A percentile compares a stretch with the other conserved stretches of the same genome.
These are phyloP conservation scores for Taxillus chinensis DNA, from an alignment of 164 flowering plant species.

Conservation along the genomic window DNA sequence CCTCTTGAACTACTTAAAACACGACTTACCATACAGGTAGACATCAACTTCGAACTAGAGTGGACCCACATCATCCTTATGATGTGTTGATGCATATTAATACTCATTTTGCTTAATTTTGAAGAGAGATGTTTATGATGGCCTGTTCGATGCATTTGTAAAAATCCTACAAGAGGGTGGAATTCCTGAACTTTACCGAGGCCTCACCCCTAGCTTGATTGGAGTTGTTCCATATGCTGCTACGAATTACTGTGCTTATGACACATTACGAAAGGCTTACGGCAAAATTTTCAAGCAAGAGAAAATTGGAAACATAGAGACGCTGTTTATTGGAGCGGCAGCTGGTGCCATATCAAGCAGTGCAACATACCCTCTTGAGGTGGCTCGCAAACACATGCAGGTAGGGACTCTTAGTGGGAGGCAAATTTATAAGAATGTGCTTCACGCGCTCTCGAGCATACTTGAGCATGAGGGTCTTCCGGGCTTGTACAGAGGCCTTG, in stretches of 20 bases:
- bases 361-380: conserved; percentile 49
- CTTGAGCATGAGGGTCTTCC: conserved; percentile 37
- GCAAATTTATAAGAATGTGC: conserved; percentile 30
- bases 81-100: background rate
- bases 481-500: conserved; percentile 39
- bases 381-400: conserved; percentile 52
- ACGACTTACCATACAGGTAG: background rate
- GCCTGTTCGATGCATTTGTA: conserved; percentile 1
- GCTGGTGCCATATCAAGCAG: conserved; percentile 47
- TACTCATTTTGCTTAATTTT: background rate
- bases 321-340: conserved; percentile 40
- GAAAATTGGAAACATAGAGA: conserved; percentile 30
- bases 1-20: conserved; percentile 4
- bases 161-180: conserved; percentile 3
- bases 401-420: conserved; percentile 42
- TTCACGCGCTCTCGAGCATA: conserved; percentile 37
- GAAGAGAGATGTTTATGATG: background rate
- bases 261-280: background rate
- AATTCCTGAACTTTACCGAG: conserved; percentile 1
- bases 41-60: background rate
- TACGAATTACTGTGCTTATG: conserved; percentile 1
- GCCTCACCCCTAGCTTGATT: conserved; percentile 6
- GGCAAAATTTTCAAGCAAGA: conserved; percentile 10
- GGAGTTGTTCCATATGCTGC: conserved; percentile 4
- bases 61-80: background rate